Evolutionary conservation across 345 rosid genomes (phyloP), one percentile per base, ranked within the genome.

Genomic region (Citrus australasica): DNA sequence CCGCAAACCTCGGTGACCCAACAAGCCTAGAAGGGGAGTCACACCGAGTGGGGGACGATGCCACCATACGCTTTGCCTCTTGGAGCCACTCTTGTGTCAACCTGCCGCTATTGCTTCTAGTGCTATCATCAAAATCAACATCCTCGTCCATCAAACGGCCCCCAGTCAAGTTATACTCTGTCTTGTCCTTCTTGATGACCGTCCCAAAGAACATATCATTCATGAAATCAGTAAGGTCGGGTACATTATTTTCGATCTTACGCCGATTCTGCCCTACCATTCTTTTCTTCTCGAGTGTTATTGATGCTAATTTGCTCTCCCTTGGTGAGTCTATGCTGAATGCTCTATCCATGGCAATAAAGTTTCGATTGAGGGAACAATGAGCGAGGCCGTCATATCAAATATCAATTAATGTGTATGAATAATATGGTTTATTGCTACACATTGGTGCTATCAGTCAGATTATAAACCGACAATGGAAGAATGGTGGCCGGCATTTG

Each of bases 161-260:
- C 5, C 91, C 91, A 0, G 83, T 87, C 86, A 89, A 79, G 85
- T 88, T 71, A 48, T 88, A 86, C 7, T 75, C 60, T 70, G 82
- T 85, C 83, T 80, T 91, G 27, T 86, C 86, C 3, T 80, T 32
- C 16, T 61, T 46, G 16, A 16, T 38, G 16, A 75, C 64, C 2
- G 86, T 71, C 51, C 94, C 94, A 27, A 87, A 89, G 89, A 91
- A 89, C 89, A 85, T 80, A 84, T 89, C 92, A 60, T 89, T 87
- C 89, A 91, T 89, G 84, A 91, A 91, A 81, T 91, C 89, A 35
- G 91, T 89, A 48, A 89, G 90, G 86, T 88, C 92, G 0, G 92
- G 89, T 1, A 55, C 1, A 46, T 46, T 46, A 65, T 65, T 75
- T 59, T 87, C 75, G 4, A 71, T 53, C 71, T 65, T 75, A 37